A percentile compares a stretch with the other conserved stretches of the same genome.
These are phyloP conservation scores for Saccharum hybrid DNA, from an alignment of 202 grass and related monocot genomes.

Conservation along the genomic window DNA sequence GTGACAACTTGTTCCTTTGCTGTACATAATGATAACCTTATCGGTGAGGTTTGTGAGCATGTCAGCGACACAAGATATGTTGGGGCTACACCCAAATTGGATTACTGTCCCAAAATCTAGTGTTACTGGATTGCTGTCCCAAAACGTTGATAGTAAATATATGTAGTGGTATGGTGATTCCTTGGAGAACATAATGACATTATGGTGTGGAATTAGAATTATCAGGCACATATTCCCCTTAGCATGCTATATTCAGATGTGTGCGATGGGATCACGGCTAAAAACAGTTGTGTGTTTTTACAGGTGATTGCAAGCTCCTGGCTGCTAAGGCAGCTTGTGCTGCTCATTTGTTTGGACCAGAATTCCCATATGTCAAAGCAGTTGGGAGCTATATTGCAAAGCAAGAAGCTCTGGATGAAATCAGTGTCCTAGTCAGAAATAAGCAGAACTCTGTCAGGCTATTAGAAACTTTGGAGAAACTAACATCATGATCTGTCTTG, in stretches of 20 bases:
- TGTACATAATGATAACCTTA: not conserved
- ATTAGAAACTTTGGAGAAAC: conserved; percentile 47
- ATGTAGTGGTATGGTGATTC: not conserved
- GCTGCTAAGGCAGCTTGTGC: conserved; percentile 65
- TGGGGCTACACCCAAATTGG: not conserved
- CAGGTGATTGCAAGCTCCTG: conserved; percentile 68
- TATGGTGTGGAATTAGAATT: not conserved
- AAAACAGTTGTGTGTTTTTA: not conserved
- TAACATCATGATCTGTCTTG: not conserved
- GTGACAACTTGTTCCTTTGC: not conserved
- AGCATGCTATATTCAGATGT: not conserved
- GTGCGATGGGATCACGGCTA: not conserved
- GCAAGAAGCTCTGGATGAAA: conserved; percentile 35
- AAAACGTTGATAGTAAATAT: not conserved
- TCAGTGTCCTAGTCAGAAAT: conserved; percentile 46
- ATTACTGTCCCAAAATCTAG: not conserved
- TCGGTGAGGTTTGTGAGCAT: not conserved
- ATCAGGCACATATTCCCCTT: not conserved
- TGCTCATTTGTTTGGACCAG: conserved; percentile 59
- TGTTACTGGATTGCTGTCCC: not conserved
- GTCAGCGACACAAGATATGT: not conserved
- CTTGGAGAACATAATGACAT: not conserved
- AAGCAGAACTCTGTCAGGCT: conserved; percentile 52
- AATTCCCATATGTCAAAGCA: conserved; percentile 61
- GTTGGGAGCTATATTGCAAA: conserved; percentile 41